These are phyloP conservation scores for Tolypocladium tundrense DNA, from an alignment of 2,329 filamentous ascomycete genomes.

Conservation along the genomic window DNA sequence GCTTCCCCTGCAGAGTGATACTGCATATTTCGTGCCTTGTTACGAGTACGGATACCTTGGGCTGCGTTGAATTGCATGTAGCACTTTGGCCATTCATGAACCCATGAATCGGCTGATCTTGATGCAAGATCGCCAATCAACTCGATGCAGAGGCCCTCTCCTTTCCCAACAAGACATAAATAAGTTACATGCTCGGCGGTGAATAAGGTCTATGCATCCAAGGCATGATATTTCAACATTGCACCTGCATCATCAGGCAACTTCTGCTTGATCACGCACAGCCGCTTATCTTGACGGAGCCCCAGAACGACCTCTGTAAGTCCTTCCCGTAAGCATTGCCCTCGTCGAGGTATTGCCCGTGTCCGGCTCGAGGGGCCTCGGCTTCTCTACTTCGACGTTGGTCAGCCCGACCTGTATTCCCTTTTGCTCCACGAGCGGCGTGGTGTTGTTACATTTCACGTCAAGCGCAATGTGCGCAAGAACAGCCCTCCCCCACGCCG, in stretches of 20 bases:
- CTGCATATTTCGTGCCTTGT: background rate
- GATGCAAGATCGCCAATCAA: background rate
- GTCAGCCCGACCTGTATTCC: slow-evolving; percentile 13
- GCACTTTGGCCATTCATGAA: background rate
- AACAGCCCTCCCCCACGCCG: slow-evolving; percentile 29
- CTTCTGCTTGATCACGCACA: slow-evolving; percentile 24
- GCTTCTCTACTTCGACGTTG: slow-evolving; percentile 12
- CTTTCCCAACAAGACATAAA: background rate
- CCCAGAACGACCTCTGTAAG: slow-evolving; percentile 26
- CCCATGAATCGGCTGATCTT: background rate
- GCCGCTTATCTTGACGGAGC: slow-evolving; percentile 19
- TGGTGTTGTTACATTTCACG: slow-evolving; percentile 12
- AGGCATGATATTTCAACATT: background rate
- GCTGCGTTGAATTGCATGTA: background rate
- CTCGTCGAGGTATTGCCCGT: slow-evolving; percentile 19
- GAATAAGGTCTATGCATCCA: background rate
- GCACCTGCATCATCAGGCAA: slow-evolving; percentile 7
- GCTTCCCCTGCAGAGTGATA: background rate
- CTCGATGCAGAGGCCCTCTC: too few relatives aligned
- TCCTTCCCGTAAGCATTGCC: slow-evolving; percentile 24
- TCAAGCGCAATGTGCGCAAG: slow-evolving; percentile 19
- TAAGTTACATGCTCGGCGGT: background rate
- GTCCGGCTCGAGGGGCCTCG: slow-evolving; percentile 12
- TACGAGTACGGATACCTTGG: background rate
- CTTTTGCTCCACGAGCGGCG: background rate